phyloP scores from a whole-genome alignment of 257 asterid genomes.

The Voacanga thouarsii region DNA sequence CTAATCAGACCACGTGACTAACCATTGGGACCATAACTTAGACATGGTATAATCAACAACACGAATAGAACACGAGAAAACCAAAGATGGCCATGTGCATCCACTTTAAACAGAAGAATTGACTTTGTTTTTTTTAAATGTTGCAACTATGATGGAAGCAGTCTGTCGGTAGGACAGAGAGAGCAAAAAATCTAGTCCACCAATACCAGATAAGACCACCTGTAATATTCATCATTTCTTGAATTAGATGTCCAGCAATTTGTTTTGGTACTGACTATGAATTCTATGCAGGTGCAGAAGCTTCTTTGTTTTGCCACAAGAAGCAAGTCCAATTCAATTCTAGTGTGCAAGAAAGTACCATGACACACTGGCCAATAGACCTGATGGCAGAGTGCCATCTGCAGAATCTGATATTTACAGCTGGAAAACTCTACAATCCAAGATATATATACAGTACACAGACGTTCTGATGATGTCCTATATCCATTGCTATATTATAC shows the following conservation, averaged over 20 bases:
- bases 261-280: not conserved
- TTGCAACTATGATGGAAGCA: not conserved
- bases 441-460: not conserved
- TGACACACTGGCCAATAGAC: not conserved
- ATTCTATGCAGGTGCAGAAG: not conserved
- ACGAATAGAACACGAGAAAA: not conserved
- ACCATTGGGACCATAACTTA: not conserved
- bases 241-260: not conserved
- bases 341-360: not conserved
- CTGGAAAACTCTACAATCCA: not conserved
- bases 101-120: not conserved
- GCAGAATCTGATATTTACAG: not conserved
- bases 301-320: not conserved
- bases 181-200: not conserved
- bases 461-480: not conserved
- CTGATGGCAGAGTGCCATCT: not conserved
- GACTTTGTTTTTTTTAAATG: not conserved
- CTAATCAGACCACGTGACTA: not conserved
- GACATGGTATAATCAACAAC: not conserved
- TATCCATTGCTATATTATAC: not conserved
- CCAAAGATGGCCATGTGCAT: not conserved
- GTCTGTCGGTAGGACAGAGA: not conserved
- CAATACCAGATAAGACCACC: not conserved
- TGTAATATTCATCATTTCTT: no score
- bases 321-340: not conserved